These are phyloP conservation scores for Pelargonium fulgidum DNA, from an alignment of 441 rosid genomes.

Conservation along the genomic window DNA sequence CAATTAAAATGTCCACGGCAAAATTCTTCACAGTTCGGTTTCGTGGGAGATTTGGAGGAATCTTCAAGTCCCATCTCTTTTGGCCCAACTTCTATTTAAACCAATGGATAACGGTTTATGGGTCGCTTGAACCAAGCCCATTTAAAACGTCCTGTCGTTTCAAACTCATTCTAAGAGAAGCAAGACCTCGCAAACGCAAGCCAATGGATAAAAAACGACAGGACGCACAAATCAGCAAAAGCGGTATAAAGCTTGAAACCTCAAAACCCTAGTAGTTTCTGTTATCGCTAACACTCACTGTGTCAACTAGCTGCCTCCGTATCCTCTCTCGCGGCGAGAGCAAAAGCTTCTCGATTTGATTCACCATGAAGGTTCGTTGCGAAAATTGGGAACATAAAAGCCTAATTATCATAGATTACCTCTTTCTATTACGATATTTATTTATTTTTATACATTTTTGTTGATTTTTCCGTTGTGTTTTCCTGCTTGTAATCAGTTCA, in stretches of 20 bases:
- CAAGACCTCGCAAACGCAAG: no score
- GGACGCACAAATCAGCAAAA: background rate
- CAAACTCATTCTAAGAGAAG: no score
- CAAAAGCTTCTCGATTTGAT: background rate
- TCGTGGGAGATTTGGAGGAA: no score
- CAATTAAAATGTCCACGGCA: no score
- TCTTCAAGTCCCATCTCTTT: no score
- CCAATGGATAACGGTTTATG: no score
- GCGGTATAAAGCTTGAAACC: background rate
- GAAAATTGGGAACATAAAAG: background rate
- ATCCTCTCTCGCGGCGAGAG: background rate
- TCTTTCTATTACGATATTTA: no score
- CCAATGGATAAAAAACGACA: background rate
- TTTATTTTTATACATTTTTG: background rate
- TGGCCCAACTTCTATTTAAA: no score
- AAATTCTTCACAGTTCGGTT: no score
- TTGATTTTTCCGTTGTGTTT: background rate
- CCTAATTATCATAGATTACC: background rate
- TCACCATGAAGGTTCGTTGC: background rate
- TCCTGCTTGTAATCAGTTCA: constrained; percentile 30
- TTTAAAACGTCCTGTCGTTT: no score
- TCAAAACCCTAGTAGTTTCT: background rate
- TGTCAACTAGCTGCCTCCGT: background rate
- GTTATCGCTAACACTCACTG: background rate
- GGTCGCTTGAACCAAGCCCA: no score